These are phyloP conservation scores for Chalciporus pseudorubinellus DNA, from an alignment of 768 basidiomycete genomes.

Conservation along the genomic window DNA sequence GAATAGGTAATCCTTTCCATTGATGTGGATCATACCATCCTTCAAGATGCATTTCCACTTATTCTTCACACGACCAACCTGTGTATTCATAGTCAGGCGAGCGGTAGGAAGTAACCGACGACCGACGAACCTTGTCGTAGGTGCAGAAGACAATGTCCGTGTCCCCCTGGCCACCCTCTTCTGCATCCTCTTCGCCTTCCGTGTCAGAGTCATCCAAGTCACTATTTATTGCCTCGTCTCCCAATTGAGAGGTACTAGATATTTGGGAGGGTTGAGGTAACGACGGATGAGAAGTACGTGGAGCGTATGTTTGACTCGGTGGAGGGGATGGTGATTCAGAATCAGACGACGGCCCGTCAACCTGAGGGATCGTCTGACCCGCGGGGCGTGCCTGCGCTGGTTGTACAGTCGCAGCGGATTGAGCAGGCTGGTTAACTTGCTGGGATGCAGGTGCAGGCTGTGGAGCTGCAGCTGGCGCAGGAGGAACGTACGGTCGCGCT, in stretches of 20 bases:
- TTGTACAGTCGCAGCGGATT: constrained; percentile 12
- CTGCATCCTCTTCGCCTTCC: constrained; percentile 79
- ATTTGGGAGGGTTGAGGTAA: constrained; percentile 58
- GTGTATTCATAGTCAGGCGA: constrained; percentile 2
- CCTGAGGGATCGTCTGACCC: constrained; percentile 61
- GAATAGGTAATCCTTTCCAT: constrained; percentile 97
- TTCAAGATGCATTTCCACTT: constrained; percentile 99
- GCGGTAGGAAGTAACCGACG: neutral
- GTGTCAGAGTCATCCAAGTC: constrained; percentile 96
- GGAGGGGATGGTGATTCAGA: constrained; percentile 73
- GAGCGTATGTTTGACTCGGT: constrained; percentile 58
- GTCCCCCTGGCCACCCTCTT: constrained; percentile 70
- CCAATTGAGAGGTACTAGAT: constrained; percentile 36
- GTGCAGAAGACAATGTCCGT: constrained; percentile 97
- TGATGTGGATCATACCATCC: constrained; percentile 96
- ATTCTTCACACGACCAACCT: constrained; percentile 99
- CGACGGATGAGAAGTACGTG: constrained; percentile 71
- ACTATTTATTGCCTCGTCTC: constrained; percentile 90
- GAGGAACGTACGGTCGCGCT: constrained; percentile 25
- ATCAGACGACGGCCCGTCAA: constrained; percentile 73
- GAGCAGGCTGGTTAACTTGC: constrained; percentile 18
- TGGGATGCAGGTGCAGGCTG: constrained; percentile 16
- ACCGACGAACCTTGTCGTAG: constrained; percentile 82
- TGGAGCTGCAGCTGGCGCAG: constrained; percentile 17
- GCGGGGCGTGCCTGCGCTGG: constrained; percentile 21